Base-by-base conservation (phyloP, 768 basidiomycete species). In the Lactifluus piperatus region DNA sequence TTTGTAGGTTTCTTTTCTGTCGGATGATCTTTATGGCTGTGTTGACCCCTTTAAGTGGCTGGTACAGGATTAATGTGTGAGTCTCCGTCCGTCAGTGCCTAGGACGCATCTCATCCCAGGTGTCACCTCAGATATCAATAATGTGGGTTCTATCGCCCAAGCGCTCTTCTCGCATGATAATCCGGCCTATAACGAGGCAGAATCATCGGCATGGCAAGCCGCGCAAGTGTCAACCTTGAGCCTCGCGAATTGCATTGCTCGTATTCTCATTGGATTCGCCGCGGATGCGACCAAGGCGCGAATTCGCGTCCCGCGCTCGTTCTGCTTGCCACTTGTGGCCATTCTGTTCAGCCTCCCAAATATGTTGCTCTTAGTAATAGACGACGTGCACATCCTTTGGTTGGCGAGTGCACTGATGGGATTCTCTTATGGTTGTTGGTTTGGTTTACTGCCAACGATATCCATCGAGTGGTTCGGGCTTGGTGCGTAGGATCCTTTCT, bases 381-480 rank as follows among this genome's bases (percentile, higher is more conserved):
- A 79, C n/a, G 71, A 79, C 14, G 80, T 91, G 24, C 67, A 74
- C 20, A 67, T 78, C 47, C 76, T 95, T 2, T 94, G 91, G 89
- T 75, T 80, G 11, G 79, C 82, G 49, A 74, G 76, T 26, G 72
- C 70, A 4, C 57, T 77, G 13, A 71, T 90, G 0, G 89, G 88
- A 0, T 69, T 86, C 5, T 82, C 84, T 0, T 87, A 93, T 64
- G 91, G 91, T 4, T 78, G 81, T 50, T 68, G 83, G 54, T 92
- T 90, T 68, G 87, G 86, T 2, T 73, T 88, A 44, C 77, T 81
- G 66, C 88, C 90, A 0, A 83, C 85, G n/a, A 76, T 94, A 30
- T 77, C 81, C 52, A 77, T 94, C 26, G 93, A 94, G 64, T 93
- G 89, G 90, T 94, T 94, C 64, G 92, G 92, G 7, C 75, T 94